These are phyloP conservation scores for Aspergillus quadricinctus DNA, from an alignment of 2,329 filamentous ascomycete genomes.

Conservation along the genomic window DNA sequence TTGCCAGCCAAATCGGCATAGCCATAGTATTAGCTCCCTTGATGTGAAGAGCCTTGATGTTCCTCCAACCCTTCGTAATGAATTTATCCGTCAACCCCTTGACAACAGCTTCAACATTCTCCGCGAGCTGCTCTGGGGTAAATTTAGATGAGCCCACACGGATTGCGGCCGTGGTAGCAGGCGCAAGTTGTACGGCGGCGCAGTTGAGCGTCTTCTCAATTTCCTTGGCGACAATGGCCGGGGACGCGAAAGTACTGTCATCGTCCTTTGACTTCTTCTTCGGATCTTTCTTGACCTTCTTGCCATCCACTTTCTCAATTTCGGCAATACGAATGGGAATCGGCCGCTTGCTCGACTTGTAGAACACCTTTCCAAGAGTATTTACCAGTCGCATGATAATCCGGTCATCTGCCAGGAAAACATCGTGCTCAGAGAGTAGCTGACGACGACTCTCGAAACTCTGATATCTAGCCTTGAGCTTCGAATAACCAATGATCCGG, in stretches of 20 bases:
- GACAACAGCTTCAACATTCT: constrained; percentile 73
- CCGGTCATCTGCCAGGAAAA: constrained; percentile 90
- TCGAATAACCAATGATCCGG: constrained; percentile 73
- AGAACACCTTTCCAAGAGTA: constrained; percentile 87
- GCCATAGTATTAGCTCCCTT: constrained; percentile 86
- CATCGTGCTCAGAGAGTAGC: constrained; percentile 78
- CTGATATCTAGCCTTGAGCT: constrained; percentile 85
- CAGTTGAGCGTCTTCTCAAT: constrained; percentile 71
- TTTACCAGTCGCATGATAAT: constrained; percentile 69
- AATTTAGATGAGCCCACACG: constrained; percentile 73
- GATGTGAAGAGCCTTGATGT: constrained; percentile 78
- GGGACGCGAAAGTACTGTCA: constrained; percentile 49
- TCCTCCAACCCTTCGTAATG: constrained; percentile 81
- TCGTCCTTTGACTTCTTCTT: constrained; percentile 44
- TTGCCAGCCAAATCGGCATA: constrained; percentile 89
- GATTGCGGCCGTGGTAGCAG: constrained; percentile 74
- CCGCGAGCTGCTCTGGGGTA: constrained; percentile 69
- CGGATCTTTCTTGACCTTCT: constrained; percentile 55
- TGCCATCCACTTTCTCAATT: constrained; percentile 57
- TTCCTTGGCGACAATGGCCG: constrained; percentile 70
- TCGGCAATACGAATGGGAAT: constrained; percentile 73
- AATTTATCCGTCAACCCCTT: constrained; percentile 69
- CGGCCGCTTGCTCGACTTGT: constrained; percentile 81
- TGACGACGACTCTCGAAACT: constrained; percentile 83
- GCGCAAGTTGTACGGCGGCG: constrained; percentile 75